Percentiles rank a stretch among this genome's conserved stretches.
Evolutionary conservation across 306 rosid species (phyloP).

Genomic region (Quercus gilva): DNA sequence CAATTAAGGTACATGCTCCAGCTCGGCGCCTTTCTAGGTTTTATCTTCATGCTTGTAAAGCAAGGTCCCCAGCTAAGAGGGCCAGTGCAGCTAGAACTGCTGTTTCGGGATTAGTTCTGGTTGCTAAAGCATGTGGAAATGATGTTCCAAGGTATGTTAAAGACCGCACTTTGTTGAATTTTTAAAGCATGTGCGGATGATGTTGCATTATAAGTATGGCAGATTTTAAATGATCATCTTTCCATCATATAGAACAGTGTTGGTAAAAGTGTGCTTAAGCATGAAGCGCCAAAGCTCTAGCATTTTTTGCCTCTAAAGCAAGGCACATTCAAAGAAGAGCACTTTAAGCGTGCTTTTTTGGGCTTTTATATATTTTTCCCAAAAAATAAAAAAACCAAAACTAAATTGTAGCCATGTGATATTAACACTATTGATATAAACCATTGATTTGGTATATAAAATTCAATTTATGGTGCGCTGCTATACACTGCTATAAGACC

Average conservation of each 20-base stretch:
- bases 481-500: too few relatives aligned
- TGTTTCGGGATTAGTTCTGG: constrained; percentile 76
- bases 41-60: constrained; percentile 64
- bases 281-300: too few relatives aligned
- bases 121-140: constrained; percentile 88
- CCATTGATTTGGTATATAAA: too few relatives aligned
- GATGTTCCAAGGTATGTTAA: constrained; percentile 79
- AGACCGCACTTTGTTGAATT: constrained; percentile 11
- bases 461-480: too few relatives aligned
- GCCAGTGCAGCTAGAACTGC: constrained; percentile 68
- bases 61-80: constrained; percentile 46
- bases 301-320: too few relatives aligned
- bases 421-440: too few relatives aligned
- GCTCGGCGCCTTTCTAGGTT: constrained; percentile 91
- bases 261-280: too few relatives aligned
- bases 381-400: too few relatives aligned
- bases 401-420: too few relatives aligned
- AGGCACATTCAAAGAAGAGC: too few relatives aligned
- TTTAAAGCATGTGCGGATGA: constrained; percentile 13
- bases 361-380: too few relatives aligned
- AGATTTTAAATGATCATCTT: constrained; percentile 13
- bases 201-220: neutral
- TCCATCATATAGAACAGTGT: neutral
- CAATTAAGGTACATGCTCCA: constrained; percentile 84
- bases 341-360: too few relatives aligned